Percentiles rank a stretch among this genome's conserved stretches.
These are phyloP conservation scores for Wickerhamomyces strasburgensis DNA, from an alignment of 805 yeast genomes.

Conservation along the genomic window DNA sequence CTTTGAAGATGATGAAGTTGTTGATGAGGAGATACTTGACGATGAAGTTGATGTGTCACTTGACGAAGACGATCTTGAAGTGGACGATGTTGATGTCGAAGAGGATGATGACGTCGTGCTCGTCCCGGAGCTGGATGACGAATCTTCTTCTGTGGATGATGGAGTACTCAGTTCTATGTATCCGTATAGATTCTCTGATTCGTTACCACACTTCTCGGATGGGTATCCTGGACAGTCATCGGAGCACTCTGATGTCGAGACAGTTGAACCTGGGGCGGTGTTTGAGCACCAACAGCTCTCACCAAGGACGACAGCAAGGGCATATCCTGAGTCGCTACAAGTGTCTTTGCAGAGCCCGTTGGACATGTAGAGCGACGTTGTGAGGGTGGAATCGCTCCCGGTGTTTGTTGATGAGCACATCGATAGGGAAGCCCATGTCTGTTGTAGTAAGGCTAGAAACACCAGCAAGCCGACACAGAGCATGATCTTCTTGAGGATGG, in stretches of 20 bases:
- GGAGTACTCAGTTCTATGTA: conserved; percentile 40
- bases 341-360: conserved; percentile 48
- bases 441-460: no score
- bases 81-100: conserved; percentile 3
- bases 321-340: conserved; percentile 37
- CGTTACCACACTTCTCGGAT: conserved; percentile 39
- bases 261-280: conserved; percentile 39
- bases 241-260: conserved; percentile 28
- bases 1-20: conserved; percentile 16
- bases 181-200: conserved; percentile 43
- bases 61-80: conserved; percentile 10
- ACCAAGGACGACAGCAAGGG: conserved; percentile 51
- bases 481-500: no score
- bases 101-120: conserved; percentile 4
- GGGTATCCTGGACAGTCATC: conserved; percentile 41
- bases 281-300: conserved; percentile 60
- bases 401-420: conserved; percentile 39
- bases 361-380: conserved; percentile 28
- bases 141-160: conserved; percentile 6
- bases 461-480: no score
- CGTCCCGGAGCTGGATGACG: conserved; percentile 1
- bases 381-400: conserved; percentile 20
- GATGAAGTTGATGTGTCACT: conserved; percentile 9
- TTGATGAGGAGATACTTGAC: conserved; percentile 4
- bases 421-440: conserved; percentile 8